These are phyloP conservation scores for Colletotrichum limetticola DNA, from an alignment of 2,329 filamentous ascomycete species.

Conservation along the genomic window DNA sequence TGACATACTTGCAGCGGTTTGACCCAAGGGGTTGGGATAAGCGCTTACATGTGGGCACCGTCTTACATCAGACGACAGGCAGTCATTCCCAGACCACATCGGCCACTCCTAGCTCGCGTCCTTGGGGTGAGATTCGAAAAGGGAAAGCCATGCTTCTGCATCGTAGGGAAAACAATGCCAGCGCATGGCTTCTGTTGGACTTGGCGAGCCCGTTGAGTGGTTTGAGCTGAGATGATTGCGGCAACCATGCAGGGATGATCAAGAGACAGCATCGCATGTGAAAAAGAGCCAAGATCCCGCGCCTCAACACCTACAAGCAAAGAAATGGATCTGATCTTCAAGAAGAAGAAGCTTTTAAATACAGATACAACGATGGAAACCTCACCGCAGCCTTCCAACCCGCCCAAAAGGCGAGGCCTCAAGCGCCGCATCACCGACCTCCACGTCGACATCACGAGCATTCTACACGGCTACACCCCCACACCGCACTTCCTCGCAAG, in stretches of 20 bases:
- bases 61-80: slow-evolving; percentile 27
- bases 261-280: not conserved
- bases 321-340: not conserved
- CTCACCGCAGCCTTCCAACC: not conserved
- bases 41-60: slow-evolving; percentile 29
- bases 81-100: not conserved
- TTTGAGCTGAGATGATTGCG: not conserved
- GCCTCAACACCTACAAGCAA: not conserved
- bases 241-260: not conserved
- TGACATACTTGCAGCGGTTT: not conserved
- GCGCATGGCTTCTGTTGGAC: not conserved
- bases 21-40: not conserved
- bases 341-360: not conserved
- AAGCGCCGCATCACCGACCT: slow-evolving; percentile 17
- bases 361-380: slow-evolving; percentile 5
- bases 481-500: slow-evolving; percentile 12
- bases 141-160: not conserved
- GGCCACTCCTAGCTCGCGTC: not conserved
- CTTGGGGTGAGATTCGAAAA: not conserved
- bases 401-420: not conserved
- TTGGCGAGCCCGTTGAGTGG: not conserved
- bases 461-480: not conserved
- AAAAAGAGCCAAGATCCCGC: slow-evolving; percentile 9
- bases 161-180: slow-evolving; percentile 1
- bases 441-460: slow-evolving; percentile 3